A percentile compares a stretch with the other conserved stretches of the same genome.
These are phyloP conservation scores for Cyathus striatus DNA, from an alignment of 768 basidiomycete genomes.

Conservation along the genomic window DNA sequence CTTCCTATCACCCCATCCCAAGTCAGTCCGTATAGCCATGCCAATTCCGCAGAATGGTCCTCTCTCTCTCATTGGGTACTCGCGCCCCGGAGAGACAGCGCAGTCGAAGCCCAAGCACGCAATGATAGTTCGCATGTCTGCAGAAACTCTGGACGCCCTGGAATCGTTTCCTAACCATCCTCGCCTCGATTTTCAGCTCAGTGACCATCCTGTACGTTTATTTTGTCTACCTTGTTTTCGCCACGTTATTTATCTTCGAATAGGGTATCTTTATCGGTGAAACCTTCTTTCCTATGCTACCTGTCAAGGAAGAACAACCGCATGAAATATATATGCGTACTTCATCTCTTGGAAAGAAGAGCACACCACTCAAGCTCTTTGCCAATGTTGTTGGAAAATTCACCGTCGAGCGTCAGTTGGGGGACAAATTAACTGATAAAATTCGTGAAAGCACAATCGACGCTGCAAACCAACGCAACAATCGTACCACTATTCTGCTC, in stretches of 20 bases:
- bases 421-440: slow-evolving; percentile 35
- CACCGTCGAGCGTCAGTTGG: slow-evolving; percentile 59
- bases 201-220: slow-evolving; percentile 48
- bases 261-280: slow-evolving; percentile 68
- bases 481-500: slow-evolving; percentile 44
- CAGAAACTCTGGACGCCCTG: slow-evolving; percentile 67
- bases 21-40: slow-evolving; percentile 46
- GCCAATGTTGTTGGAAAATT: slow-evolving; percentile 75
- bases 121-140: slow-evolving; percentile 72
- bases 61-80: slow-evolving; percentile 55
- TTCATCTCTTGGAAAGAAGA: slow-evolving; percentile 50
- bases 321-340: slow-evolving; percentile 75
- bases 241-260: slow-evolving; percentile 4
- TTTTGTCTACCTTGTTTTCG: neutral
- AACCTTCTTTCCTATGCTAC: slow-evolving; percentile 55
- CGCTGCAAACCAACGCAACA: slow-evolving; percentile 35
- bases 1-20: too few relatives aligned
- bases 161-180: slow-evolving; percentile 40
- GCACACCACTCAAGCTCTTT: slow-evolving; percentile 64
- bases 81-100: slow-evolving; percentile 47
- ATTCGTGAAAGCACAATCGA: slow-evolving; percentile 41
- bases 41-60: slow-evolving; percentile 54
- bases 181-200: slow-evolving; percentile 58
- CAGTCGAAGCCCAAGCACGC: slow-evolving; percentile 66
- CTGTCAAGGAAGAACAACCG: slow-evolving; percentile 44